These are phyloP conservation scores for Monilinia polystroma DNA, from an alignment of 2,329 filamentous ascomycete genomes.

Conservation along the genomic window DNA sequence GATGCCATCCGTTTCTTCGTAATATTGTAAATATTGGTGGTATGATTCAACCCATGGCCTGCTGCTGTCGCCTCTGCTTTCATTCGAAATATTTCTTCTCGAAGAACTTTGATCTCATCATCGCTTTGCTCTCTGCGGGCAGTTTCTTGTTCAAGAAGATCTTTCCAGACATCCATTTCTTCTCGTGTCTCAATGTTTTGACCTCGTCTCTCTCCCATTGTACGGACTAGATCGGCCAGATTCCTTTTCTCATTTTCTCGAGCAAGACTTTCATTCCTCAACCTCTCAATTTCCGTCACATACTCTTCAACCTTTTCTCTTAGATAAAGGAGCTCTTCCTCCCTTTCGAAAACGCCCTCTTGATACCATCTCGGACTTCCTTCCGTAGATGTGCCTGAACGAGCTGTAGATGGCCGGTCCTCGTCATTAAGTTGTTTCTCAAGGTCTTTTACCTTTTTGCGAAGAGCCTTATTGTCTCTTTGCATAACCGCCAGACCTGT, in stretches of 20 bases:
- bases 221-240: slow-evolving; percentile 76
- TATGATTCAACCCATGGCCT: slow-evolving; percentile 50
- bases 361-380: slow-evolving; percentile 56
- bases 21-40: slow-evolving; percentile 66
- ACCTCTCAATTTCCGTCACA: slow-evolving; percentile 76
- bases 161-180: slow-evolving; percentile 86
- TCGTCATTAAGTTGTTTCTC: slow-evolving; percentile 75
- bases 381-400: slow-evolving; percentile 56
- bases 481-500: slow-evolving; percentile 85
- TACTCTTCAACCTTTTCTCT: slow-evolving; percentile 84
- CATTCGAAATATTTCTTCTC: slow-evolving; percentile 78
- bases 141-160: slow-evolving; percentile 88
- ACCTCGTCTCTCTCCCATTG: slow-evolving; percentile 54
- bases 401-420: slow-evolving; percentile 59
- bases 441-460: slow-evolving; percentile 78
- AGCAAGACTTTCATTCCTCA: slow-evolving; percentile 73
- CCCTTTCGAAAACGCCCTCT: slow-evolving; percentile 62
- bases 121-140: slow-evolving; percentile 85
- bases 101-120: slow-evolving; percentile 79
- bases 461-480: slow-evolving; percentile 83
- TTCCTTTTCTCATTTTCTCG: slow-evolving; percentile 84
- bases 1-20: slow-evolving; percentile 49
- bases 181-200: slow-evolving; percentile 53
- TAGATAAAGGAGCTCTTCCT: slow-evolving; percentile 83
- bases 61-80: slow-evolving; percentile 53